Evolutionary conservation across 2,329 filamentous ascomycete genomes (phyloP).

Genomic region (Aspergillus tanneri): DNA sequence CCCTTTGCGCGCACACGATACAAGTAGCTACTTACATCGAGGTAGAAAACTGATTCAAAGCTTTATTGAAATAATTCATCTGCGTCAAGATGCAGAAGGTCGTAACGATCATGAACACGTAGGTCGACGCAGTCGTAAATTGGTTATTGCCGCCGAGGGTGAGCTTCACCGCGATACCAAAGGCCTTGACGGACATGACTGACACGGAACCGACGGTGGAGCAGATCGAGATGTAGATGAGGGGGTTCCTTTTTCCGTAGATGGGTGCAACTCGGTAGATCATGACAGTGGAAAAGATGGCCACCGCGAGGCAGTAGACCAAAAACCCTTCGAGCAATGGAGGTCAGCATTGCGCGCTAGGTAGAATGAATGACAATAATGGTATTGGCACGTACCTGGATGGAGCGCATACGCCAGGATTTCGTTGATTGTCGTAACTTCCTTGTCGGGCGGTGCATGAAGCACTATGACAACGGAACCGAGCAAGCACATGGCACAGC

Average conservation of each 20-base stretch:
- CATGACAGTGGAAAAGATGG: slow-evolving; percentile 85
- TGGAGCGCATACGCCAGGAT: slow-evolving; percentile 88
- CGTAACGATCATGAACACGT: slow-evolving; percentile 94
- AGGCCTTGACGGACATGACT: slow-evolving; percentile 98
- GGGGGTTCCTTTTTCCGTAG: slow-evolving; percentile 90
- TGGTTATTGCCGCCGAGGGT: slow-evolving; percentile 93
- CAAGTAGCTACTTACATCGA: slow-evolving; percentile 70
- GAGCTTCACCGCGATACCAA: slow-evolving; percentile 94
- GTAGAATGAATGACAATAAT: not conserved
- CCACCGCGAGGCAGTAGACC: slow-evolving; percentile 76
- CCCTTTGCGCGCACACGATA: not conserved
- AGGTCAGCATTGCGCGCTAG: slow-evolving; percentile 5
- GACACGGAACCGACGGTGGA: slow-evolving; percentile 95
- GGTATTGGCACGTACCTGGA: slow-evolving; percentile 63
- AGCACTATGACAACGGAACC: slow-evolving; percentile 97
- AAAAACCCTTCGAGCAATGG: slow-evolving; percentile 69
- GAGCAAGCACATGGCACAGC: slow-evolving; percentile 93
- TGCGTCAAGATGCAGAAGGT: slow-evolving; percentile 93
- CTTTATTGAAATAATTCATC: slow-evolving; percentile 99
- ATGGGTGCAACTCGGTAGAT: slow-evolving; percentile 90
- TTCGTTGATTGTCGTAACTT: slow-evolving; percentile 86
- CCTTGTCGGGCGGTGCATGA: slow-evolving; percentile 90
- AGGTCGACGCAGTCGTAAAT: slow-evolving; percentile 90
- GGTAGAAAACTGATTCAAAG: slow-evolving; percentile 91
- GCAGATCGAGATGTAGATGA: slow-evolving; percentile 97